These are phyloP conservation scores for Boletus coccyginus DNA, from an alignment of 768 basidiomycete genomes.

Conservation along the genomic window DNA sequence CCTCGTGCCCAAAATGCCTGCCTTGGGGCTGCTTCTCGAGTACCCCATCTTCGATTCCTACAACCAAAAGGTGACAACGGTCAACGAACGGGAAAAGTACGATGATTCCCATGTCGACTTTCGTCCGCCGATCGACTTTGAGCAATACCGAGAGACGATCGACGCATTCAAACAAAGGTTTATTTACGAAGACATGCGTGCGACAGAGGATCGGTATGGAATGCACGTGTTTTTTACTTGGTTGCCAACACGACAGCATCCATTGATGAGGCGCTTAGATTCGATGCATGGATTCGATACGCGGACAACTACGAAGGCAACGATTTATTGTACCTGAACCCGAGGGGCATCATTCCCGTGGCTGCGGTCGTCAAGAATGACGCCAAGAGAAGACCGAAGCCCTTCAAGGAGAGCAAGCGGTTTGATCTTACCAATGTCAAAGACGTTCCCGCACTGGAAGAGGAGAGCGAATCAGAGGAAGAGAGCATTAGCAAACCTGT, in stretches of 20 bases:
- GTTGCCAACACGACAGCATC: not conserved
- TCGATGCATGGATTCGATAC: conserved; percentile 79
- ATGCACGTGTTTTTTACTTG: conserved; percentile 49
- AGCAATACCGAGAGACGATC: conserved; percentile 61
- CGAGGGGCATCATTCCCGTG: conserved; percentile 72
- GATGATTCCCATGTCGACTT: conserved; percentile 55
- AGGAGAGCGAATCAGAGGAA: conserved; percentile 44
- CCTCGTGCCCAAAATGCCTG: conserved; percentile 93
- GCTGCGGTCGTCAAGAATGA: conserved; percentile 64
- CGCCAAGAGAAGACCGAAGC: conserved; percentile 47
- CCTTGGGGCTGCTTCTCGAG: conserved; percentile 89
- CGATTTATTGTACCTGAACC: conserved; percentile 78
- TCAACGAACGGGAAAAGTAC: conserved; percentile 42
- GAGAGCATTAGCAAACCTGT: conserved; percentile 40
- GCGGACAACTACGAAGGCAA: conserved; percentile 74
- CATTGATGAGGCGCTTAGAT: conserved; percentile 41
- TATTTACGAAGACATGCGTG: conserved; percentile 86
- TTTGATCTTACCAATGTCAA: conserved; percentile 58
- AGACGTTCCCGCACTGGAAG: conserved; percentile 29
- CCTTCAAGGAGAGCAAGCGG: conserved; percentile 65
- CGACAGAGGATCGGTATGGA: conserved; percentile 74
- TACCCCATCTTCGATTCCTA: conserved; percentile 80
- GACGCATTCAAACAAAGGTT: conserved; percentile 78
- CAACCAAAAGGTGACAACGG: conserved; percentile 52
- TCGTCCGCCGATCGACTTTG: conserved; percentile 73